Base-by-base conservation (phyloP, 2,329 filamentous ascomycete species). In the Aspergillus aculeatus region DNA sequence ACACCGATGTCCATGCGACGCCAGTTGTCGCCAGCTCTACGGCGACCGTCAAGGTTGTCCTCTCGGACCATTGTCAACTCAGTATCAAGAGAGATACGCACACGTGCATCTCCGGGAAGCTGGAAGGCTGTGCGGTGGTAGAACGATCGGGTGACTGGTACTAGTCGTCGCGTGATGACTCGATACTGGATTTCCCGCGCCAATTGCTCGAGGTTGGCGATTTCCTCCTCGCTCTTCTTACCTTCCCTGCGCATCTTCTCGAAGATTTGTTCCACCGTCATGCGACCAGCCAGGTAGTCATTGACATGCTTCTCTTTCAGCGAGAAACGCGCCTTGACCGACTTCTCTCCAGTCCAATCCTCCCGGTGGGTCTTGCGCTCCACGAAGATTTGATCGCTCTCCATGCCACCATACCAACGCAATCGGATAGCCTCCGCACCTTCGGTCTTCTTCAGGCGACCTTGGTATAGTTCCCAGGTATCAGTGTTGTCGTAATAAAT, bases 291-390 rank as follows among this genome's bases (percentile, higher is more conserved):
- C 77, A 99, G 81, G 74, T 93, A 99, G 14, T 91, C 84, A 72
- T 98, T 98, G 71, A 99, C 89, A 64, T 97, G 91, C 83, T 99
- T 99, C 80, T 99, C 95, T 81, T 99, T 98, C 65, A 95, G 83
- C 9, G 90, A 84, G 72, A 99, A 99, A 48, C 95, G 90, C 48
- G 95, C 94, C 81, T 99, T 99, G 78, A 99, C 95, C 1, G 94
- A 98, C 80, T 98, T 96, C 76, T 99, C 95, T 60, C 95, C 95
- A 0, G 95, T 99, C 95, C 95, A 99, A 75, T 99, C 95, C 77
- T 99, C 95, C 44, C 95, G 89, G 80, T 99, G 95, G 0, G 95
- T 99, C 80, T 99, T 99, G 63, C 95, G 87, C 81, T 99, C 95
- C 24, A 99, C 89, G 71, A 98, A 99, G 59, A 98, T 96, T 57